Conservation (phyloP, 768 basidiomycete species). For the Suillus sp. region DNA sequence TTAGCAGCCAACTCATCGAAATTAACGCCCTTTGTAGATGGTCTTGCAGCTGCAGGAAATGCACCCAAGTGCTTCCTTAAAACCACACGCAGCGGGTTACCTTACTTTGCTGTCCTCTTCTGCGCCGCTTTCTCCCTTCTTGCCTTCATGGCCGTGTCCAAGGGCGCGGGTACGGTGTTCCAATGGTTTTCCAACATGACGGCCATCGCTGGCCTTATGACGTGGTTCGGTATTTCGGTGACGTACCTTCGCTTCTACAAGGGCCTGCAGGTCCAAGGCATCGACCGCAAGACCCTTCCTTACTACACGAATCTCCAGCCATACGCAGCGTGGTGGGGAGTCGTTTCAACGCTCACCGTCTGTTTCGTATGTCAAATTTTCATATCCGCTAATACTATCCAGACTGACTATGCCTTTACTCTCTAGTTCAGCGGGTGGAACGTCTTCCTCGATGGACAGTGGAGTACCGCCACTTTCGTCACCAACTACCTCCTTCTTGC, state of each 20-base stretch:
- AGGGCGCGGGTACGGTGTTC: conserved; percentile 74
- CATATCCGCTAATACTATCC: neutral
- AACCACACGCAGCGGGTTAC: conserved; percentile 74
- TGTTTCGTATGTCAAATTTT: conserved; percentile 56
- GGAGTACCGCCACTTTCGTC: conserved; percentile 69
- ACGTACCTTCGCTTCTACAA: conserved; percentile 83
- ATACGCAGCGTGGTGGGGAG: conserved; percentile 63
- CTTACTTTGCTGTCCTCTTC: conserved; percentile 70
- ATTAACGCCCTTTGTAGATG: conserved; percentile 50
- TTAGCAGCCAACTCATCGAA: neutral
- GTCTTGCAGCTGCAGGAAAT: conserved; percentile 76
- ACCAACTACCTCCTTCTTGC: conserved; percentile 77
- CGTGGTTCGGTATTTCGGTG: conserved; percentile 78
- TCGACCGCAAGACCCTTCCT: conserved; percentile 70
- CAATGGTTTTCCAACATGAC: conserved; percentile 82
- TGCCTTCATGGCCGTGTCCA: conserved; percentile 80
- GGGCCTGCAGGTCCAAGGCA: conserved; percentile 82
- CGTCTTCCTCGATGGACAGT: conserved; percentile 55
- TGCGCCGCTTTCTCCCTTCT: conserved; percentile 66
- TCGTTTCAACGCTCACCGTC: conserved; percentile 43
- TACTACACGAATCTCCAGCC: conserved; percentile 71
- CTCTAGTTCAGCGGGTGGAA: conserved; percentile 48
- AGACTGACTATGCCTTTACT: conserved; percentile 43
- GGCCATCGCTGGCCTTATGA: conserved; percentile 65
- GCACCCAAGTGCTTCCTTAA: conserved; percentile 79